Base-by-base conservation (phyloP, 1,284 basidiomycete genomes). In the Pseudozyma pruni region DNA sequence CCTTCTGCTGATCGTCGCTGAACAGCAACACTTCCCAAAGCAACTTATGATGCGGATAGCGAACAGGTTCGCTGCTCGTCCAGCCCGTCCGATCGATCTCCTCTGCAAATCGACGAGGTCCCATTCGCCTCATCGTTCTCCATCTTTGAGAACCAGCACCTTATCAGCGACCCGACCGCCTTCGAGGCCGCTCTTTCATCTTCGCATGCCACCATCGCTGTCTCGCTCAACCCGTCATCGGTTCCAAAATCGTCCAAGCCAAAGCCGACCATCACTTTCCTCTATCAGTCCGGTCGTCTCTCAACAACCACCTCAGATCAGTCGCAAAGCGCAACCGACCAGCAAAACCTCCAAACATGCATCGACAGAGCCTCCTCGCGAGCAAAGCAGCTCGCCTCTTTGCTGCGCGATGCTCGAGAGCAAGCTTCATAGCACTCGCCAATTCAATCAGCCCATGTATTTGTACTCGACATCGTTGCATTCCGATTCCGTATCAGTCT, bases 101-200 rank as follows among this genome's bases (percentile, higher is more conserved):
- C 89, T 1, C 83, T 90, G n/a, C 78, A 84, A 47, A 80, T 89
- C 29, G 66, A 79, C 4, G 84, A 86, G 16, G 82, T 86, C 7
- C 91, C 91, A 0, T 79, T 90, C 11, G 85, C 88, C 2, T 86
- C 87, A 68, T 89, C 90, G 0, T 93, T 93, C 80, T 92, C 93
- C n/a, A 84, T 93, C 34, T 90, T 93, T 82, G 88, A 79, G 5
- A 90, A 89, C 51, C 87, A 87, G 33, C 86, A 89, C 41, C 83
- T 94, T 13, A 85, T 97, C 2, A 86, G 89, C 0, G 94, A 97
- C 83, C 91, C 92, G 1, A 90, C 91, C 0, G 87, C 92, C 0
- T 96, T 96, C 81, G 94, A 98, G 83, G 89, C 93, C 71, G 91
- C 92, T 0, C 85, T 95, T 14, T 86, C 93, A 1, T 53, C 63